These are phyloP conservation scores for Prunella vulgaris DNA, from an alignment of 257 asterid genomes.

Conservation along the genomic window DNA sequence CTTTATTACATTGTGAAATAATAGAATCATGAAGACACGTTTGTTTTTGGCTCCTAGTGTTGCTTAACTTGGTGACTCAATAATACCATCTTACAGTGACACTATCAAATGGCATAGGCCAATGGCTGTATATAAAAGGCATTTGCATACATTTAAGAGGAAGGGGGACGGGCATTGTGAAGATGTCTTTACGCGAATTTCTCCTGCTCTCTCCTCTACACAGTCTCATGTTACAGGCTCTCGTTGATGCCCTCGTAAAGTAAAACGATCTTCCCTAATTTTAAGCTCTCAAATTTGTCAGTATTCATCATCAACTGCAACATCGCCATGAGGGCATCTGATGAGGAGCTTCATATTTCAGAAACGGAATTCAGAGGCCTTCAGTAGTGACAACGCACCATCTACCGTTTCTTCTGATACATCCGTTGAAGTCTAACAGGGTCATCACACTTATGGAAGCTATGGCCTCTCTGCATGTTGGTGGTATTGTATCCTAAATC, in stretches of 20 bases:
- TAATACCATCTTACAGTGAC: background rate
- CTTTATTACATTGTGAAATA: too few species aligned
- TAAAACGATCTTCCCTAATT: background rate
- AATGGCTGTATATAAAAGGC: background rate
- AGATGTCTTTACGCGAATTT: background rate
- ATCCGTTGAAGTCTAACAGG: background rate
- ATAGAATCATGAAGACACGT: too few species aligned
- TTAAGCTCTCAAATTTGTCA: background rate
- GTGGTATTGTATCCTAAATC: background rate
- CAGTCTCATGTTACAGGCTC: background rate
- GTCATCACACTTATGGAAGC: background rate
- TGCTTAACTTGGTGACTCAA: background rate
- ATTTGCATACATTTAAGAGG: background rate
- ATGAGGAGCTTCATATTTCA: background rate
- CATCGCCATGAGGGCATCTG: too few species aligned
- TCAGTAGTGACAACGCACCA: background rate
- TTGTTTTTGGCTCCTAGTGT: too few species aligned
- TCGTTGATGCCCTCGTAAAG: background rate
- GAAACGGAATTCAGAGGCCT: background rate
- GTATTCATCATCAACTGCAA: background rate
- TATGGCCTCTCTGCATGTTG: background rate
- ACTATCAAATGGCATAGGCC: background rate
- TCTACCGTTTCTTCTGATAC: background rate
- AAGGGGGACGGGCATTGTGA: background rate
- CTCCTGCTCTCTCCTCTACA: constrained; percentile 1